Percentiles rank a stretch among this genome's conserved stretches.
Conservation (phyloP, 768 basidiomycete genomes). For the Hericium erinaceus region DNA sequence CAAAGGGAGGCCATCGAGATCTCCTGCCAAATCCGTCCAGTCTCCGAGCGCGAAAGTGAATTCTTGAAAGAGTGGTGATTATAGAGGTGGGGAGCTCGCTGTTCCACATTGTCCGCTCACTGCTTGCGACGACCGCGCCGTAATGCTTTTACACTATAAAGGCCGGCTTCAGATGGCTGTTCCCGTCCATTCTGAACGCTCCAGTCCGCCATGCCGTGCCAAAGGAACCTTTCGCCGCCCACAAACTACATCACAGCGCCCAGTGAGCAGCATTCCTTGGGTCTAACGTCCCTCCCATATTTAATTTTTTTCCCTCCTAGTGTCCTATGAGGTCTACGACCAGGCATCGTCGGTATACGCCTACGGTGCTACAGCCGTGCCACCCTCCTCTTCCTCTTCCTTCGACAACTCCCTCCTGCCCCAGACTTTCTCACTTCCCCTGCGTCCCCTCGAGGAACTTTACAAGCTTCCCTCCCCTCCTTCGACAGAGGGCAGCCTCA, state of each 20-base stretch:
- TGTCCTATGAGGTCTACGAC: too few relatives aligned
- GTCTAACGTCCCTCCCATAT: too few relatives aligned
- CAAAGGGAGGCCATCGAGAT: background rate
- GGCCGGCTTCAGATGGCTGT: background rate
- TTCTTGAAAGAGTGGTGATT: background rate
- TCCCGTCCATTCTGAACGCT: background rate
- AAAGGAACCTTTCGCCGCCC: background rate
- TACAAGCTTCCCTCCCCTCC: background rate
- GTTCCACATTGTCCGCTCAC: background rate
- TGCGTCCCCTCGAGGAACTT: background rate
- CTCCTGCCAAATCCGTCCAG: background rate
- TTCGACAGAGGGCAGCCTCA: background rate
- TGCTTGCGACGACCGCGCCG: background rate
- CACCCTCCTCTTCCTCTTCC: too few relatives aligned
- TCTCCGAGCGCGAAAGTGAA: background rate
- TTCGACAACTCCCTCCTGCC: too few relatives aligned
- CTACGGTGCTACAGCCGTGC: too few relatives aligned
- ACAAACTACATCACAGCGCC: background rate
- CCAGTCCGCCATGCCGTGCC: background rate
- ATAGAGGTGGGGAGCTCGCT: background rate
- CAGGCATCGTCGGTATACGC: too few relatives aligned
- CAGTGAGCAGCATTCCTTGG: background rate
- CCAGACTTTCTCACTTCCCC: too few relatives aligned
- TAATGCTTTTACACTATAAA: background rate
- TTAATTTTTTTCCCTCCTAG: too few relatives aligned